Evolutionary conservation across 768 basidiomycete genomes (phyloP), one percentile per base, ranked within the genome.

Genomic region (Ramaria rubella): DNA sequence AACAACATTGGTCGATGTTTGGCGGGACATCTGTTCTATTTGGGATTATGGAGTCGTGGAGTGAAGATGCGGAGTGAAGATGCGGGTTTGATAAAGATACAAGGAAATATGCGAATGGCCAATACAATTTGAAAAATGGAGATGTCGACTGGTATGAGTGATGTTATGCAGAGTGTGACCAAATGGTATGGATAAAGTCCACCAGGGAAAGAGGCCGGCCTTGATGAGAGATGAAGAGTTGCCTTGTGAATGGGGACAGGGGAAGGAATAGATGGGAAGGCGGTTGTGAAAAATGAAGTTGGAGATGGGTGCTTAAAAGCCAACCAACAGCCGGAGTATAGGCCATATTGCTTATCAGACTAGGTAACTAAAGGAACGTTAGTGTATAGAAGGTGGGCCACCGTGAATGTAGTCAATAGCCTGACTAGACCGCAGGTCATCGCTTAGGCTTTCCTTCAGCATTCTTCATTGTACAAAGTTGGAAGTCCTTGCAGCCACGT

Each of bases 171-270:
- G 24, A 27, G 30, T 29, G 42, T 21, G 34, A 46, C 40, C 19
- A 45, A 14, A 14, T 44, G 14, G 40, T 54, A 42, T 54, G 27
- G 29, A 19, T 17, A 45, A 46, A 30, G 9, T 55, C 54, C 54
- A 46, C 54, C 52, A 55, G 54, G 54, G 54, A 55, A 30, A 45
- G 54, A 46, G 49, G 49, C 26, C 5, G 24, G 49, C 49, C 49
- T 50, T 38, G 30, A 27, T 29, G 24, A 27, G 44, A 4, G 12
- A 9, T 50, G 49, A 21, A 50, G 49, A 46, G 44, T 46, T 23
- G 44, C 23, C 9, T 12, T 14, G 26, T 46, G 44, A 26, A 14
- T 2, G 30, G 30, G 30, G 49, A 21, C 26, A 27, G 49, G 14
- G 19, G 44, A 27, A 45, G 2, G 3, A 45, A 23, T 3, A 27